Base-by-base conservation (phyloP, 148 eudicot species). In the Diospyros kaki region DNA sequence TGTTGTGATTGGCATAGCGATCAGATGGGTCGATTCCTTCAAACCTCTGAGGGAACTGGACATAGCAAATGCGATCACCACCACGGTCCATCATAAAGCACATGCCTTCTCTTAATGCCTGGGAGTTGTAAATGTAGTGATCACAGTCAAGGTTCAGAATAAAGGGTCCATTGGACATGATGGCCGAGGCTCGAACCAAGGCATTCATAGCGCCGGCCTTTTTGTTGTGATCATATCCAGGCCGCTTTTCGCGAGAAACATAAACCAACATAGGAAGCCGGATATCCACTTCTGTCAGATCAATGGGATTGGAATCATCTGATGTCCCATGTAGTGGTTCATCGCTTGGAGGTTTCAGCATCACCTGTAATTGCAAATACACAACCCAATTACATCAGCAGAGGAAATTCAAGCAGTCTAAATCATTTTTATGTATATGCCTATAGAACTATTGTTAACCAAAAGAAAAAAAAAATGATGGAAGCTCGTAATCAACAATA, bases 161-260 rank as follows among this genome's bases (percentile, higher is more conserved):
- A 78, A 93, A 93, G 56, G 97, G 89, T 3, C 97, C 97, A 14
- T 93, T 93, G 9, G 97, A 93, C 95, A 93, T 89, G 84, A 93
- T 79, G 50, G 97, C 97, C 1, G 97, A 93, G 50, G 95, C 91
- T 41, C 97, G 91, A 72, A 93, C 97, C 63, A 93, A 76, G 0
- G 97, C 95, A 58, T 93, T 93, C 97, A 93, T 90, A 72, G 97
- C 97, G 10, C 97, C 97, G 0, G 97, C 97, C 76, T 92, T 92
- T 84, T 92, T 92, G 84, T 92, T 92, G 86, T 92, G 97, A 79
- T 92, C 97, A 51, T 92, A 90, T 3, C 95, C 97, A 8, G 97
- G 95, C 39, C 97, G 94, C 74, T 92, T 92, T 75, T 92, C 97
- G 68, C 97, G 91, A 39, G 97, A 92, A 58, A 92, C 93, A 62